These are phyloP conservation scores for Zygoascus sp. DNA, from an alignment of 1,139 yeast genomes.

Conservation along the genomic window DNA sequence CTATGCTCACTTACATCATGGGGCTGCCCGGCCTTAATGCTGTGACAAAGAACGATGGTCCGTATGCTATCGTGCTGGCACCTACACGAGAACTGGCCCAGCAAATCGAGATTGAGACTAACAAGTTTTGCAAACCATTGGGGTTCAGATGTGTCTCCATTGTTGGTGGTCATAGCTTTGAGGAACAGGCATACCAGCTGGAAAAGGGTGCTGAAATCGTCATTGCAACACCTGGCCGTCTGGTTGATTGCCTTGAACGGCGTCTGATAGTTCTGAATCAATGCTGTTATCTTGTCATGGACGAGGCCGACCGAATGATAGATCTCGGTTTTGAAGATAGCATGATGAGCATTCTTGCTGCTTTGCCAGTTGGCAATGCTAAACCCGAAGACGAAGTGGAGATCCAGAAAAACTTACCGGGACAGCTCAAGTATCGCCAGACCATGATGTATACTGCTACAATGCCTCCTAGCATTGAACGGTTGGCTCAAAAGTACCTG, in stretches of 20 bases:
- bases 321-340: constrained; percentile 92
- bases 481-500: constrained; percentile 58
- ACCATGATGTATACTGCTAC: constrained; percentile 96
- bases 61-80: constrained; percentile 65
- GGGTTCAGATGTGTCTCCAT: constrained; percentile 58
- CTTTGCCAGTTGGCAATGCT: constrained; percentile 40
- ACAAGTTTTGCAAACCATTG: constrained; percentile 44
- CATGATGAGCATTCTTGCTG: constrained; percentile 52
- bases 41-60: constrained; percentile 50
- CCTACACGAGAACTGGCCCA: constrained; percentile 94
- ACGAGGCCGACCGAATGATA: constrained; percentile 94
- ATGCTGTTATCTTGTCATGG: constrained; percentile 70
- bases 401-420: constrained; percentile 14
- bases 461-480: constrained; percentile 69
- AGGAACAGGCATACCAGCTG: constrained; percentile 60
- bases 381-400: constrained; percentile 30
- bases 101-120: constrained; percentile 69
- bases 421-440: constrained; percentile 34
- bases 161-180: constrained; percentile 88
- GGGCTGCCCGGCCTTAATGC: constrained; percentile 43
- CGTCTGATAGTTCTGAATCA: constrained; percentile 55
- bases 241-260: constrained; percentile 73
- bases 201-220: constrained; percentile 71
- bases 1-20: constrained; percentile 57
- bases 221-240: constrained; percentile 91